Evolutionary conservation across 495 filamentous ascomycete species (phyloP), one percentile per base, ranked within the genome.

Genomic region (Physcia stellaris): DNA sequence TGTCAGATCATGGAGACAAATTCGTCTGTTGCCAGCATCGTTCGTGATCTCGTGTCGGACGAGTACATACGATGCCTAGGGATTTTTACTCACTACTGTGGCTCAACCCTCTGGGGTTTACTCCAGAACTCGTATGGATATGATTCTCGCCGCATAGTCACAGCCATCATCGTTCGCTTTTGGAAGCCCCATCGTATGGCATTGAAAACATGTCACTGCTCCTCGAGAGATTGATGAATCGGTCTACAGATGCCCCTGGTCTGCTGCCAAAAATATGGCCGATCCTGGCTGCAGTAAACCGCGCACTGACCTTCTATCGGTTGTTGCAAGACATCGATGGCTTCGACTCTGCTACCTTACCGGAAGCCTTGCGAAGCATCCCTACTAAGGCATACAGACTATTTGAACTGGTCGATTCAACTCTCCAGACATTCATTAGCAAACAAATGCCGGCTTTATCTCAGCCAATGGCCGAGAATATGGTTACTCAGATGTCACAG

Each of bases 361-460:
- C 32, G 2, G 21, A 21, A 19, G 18, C 5, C 4, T 12, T 31
- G 6, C n/a, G 15, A 15, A 7, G 13, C 11, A 20, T 36, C 16
- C 26, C 27, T 38, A n/a, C 31, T 33, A 32, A 37, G 13, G 23
- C 49, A 7, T 48, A 47, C 22, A 41, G 33, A 6, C 43, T 48
- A 20, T 53, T 52, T 15, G 24, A 32, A 15, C 21, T 36, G 20
- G 28, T 48, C 16, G 47, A 55, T 35, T 20, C 28, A 12, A 38
- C 36, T 10, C 45, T 57, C 10, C 46, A 55, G 28, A 41, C 15
- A 7, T 42, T 51, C 17, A 39, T 57, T 19, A 50, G 38, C 30
- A 57, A 56, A 46, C 63, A 24, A 47, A 52, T 17, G 59, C 71
- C 23, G 53, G 68, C 24, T 58, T 51, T 37, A 20, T 52, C 17